These are phyloP conservation scores for cucumber (Cucumis sativus) DNA, from an alignment of 306 rosid genomes.

Conservation along the genomic window DNA sequence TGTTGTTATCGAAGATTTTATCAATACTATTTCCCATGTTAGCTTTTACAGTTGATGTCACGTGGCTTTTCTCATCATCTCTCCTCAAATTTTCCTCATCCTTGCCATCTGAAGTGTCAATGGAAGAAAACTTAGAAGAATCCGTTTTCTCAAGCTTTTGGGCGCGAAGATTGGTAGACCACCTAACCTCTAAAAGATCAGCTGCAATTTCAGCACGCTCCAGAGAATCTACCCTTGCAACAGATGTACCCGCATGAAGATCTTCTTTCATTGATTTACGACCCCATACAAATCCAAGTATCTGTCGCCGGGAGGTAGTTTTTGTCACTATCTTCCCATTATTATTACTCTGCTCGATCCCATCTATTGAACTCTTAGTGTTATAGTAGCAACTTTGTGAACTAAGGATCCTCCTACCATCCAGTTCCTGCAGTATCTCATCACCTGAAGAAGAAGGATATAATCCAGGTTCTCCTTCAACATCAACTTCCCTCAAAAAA, in stretches of 20 bases:
- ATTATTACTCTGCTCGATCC: slow-evolving; percentile 17
- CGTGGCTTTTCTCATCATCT: slow-evolving; percentile 1
- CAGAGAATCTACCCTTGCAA: slow-evolving; percentile 25
- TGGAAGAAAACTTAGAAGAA: slow-evolving; percentile 10
- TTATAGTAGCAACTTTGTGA: slow-evolving; percentile 29
- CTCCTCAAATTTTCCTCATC: slow-evolving; percentile 9
- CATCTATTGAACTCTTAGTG: slow-evolving; percentile 12
- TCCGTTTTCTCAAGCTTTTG: slow-evolving; percentile 18
- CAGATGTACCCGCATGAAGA: slow-evolving; percentile 6
- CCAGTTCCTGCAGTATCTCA: slow-evolving; percentile 18
- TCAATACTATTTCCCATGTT: slow-evolving; percentile 7
- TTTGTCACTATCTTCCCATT: slow-evolving; percentile 19
- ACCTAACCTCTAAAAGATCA: slow-evolving; percentile 63
- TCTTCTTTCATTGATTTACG: slow-evolving; percentile 31
- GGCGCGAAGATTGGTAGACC: slow-evolving; percentile 60
- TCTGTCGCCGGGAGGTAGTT: slow-evolving; percentile 25
- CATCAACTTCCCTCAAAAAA: slow-evolving; percentile 54
- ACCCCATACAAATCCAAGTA: slow-evolving; percentile 54
- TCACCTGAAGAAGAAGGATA: slow-evolving; percentile 32
- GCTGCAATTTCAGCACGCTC: slow-evolving; percentile 81
- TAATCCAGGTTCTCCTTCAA: slow-evolving; percentile 26
- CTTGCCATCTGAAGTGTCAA: slow-evolving; percentile 6
- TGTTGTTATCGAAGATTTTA: neutral
- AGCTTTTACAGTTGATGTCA: slow-evolving; percentile 18
- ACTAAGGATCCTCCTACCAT: slow-evolving; percentile 16